Conservation (phyloP, 345 rosid species). For the Citrus sinensis region DVS_A1.0 CM039165.1:28965001-28965500, state of each 20-base stretch:
- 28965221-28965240: neutral
- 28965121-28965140: neutral
- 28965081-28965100: neutral
- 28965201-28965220: neutral
- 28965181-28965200: neutral
- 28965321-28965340: neutral
- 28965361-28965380: constrained; percentile 61
- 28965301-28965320: neutral
- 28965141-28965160: neutral
- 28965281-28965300: neutral
- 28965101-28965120: neutral
- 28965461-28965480: constrained; percentile 62
- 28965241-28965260: neutral
- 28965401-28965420: constrained; percentile 74
- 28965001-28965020: neutral
- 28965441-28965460: constrained; percentile 67
- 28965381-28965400: constrained; percentile 61
- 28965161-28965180: neutral
- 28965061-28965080: neutral
- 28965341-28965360: constrained; percentile 54
- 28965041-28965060: neutral
- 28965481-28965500: constrained; percentile 59
- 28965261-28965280: neutral
- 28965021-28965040: neutral
- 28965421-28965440: constrained; percentile 60